Evolutionary conservation across 164 flowering plant species (phyloP), one percentile per base, ranked within the genome.

Genomic region (Cinnamomum chago): DNA sequence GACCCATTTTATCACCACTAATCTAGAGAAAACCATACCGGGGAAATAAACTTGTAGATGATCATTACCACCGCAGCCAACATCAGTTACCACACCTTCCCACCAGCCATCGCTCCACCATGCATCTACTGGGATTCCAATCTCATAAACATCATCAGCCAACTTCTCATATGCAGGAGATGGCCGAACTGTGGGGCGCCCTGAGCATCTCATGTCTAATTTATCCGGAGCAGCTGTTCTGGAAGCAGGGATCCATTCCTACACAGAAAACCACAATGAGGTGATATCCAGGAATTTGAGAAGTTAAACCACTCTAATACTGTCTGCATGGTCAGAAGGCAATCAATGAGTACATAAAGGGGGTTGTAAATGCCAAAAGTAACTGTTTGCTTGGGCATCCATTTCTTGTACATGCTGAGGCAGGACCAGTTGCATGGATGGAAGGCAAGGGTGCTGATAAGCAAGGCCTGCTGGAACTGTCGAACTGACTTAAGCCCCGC

Each of bases 31-130:
- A 75, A 24, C 23, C 84, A 68, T 90, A 96, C 98, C 93, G 73
- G 98, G 94, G 75, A 89, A 82, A 79, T 88, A 96, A 76, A 96
- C 84, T 77, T 89, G 91, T 70, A 90, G 72, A 18, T 20, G 72
- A n/a, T 20, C 72, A 77, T 85, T 88, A 70, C 75, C 81, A 67
- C 65, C 84, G 20, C 77, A 70, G 51, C 75, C 72, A 33, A 81
- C 74, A 77, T 80, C 84, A 78, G 83, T 81, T 58, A 96, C 76
- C 65, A 94, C 90, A 22, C 99, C 98, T 85, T 96, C 99, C 98
- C 99, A 96, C 98, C 98, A 96, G 70, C 98, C 99, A 90, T 94
- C 97, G 79, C 88, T 87, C 97, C 99, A 96, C 97, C 97, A 90
- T 28, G 92, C 95, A 86, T 96, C 99, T n/a, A 93, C 90, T 15